Evolutionary conservation across 768 basidiomycete genomes (phyloP).

Genomic region (Boletus tylopilopsis): DNA sequence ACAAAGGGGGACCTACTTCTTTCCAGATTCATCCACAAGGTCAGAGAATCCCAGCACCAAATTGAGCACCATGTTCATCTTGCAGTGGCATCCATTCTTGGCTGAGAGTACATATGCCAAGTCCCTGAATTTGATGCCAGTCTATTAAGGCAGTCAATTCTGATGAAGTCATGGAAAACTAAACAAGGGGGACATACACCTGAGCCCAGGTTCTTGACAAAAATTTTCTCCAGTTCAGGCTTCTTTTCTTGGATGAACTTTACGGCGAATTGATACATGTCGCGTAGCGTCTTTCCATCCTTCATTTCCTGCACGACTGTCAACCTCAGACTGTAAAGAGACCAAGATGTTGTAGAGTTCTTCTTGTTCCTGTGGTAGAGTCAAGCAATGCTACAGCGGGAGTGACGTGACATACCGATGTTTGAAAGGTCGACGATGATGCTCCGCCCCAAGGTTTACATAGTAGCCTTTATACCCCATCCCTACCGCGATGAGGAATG

Average conservation of each 20-base stretch:
- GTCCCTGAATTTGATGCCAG: slow-evolving; percentile 94
- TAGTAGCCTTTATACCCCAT: slow-evolving; percentile 92
- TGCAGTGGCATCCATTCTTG: slow-evolving; percentile 72
- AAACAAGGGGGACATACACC: slow-evolving; percentile 51
- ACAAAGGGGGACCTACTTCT: slow-evolving; percentile 57
- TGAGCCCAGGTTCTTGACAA: slow-evolving; percentile 89
- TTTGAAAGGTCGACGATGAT: slow-evolving; percentile 94
- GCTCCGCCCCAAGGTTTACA: slow-evolving; percentile 85
- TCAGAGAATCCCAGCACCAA: slow-evolving; percentile 84
- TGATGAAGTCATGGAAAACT: not conserved
- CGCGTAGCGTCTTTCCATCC: slow-evolving; percentile 71
- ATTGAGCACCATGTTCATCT: slow-evolving; percentile 81
- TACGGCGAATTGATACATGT: slow-evolving; percentile 77
- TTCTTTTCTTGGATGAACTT: slow-evolving; percentile 71
- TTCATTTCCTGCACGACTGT: slow-evolving; percentile 69
- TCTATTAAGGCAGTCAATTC: slow-evolving; percentile 45
- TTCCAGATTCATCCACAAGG: slow-evolving; percentile 68
- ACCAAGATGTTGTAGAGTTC: slow-evolving; percentile 77
- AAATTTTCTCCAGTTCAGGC: slow-evolving; percentile 76
- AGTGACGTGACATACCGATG: slow-evolving; percentile 35
- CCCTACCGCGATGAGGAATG: slow-evolving; percentile 85
- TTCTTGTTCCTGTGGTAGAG: slow-evolving; percentile 75
- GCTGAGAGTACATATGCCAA: slow-evolving; percentile 74
- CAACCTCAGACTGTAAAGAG: slow-evolving; percentile 77
- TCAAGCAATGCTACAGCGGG: not conserved